Evolutionary conservation across 2,329 filamentous ascomycete species (phyloP).

Genomic region (Claviceps monticola): DNA sequence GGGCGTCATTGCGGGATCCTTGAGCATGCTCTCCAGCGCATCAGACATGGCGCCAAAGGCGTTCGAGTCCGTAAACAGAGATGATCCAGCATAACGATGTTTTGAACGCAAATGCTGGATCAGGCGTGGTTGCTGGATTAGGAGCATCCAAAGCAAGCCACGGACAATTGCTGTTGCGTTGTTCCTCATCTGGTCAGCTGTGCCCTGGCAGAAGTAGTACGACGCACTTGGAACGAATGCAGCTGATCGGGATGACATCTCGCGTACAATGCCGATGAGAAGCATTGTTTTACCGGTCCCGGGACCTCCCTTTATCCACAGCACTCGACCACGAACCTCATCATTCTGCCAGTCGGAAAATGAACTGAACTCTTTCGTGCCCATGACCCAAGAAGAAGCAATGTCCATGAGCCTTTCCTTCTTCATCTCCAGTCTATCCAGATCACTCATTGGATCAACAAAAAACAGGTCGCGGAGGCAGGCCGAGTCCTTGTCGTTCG

Average conservation of each 20-base stretch:
- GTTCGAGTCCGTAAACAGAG: slow-evolving; percentile 25
- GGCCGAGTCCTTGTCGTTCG: slow-evolving; percentile 7
- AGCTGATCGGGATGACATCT: slow-evolving; percentile 9
- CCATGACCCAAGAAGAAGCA: slow-evolving; percentile 8
- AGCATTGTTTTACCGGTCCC: slow-evolving; percentile 26
- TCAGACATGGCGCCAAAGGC: slow-evolving; percentile 18
- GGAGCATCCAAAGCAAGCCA: slow-evolving; percentile 26
- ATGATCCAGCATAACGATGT: slow-evolving; percentile 18
- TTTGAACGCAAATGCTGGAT: slow-evolving; percentile 21
- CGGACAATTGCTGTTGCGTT: slow-evolving; percentile 22
- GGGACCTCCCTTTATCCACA: slow-evolving; percentile 22
- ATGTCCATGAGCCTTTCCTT: slow-evolving; percentile 7
- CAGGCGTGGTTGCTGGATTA: slow-evolving; percentile 15
- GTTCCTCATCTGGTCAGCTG: slow-evolving; percentile 16
- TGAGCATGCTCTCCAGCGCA: slow-evolving; percentile 27
- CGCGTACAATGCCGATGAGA: slow-evolving; percentile 16
- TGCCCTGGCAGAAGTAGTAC: slow-evolving; percentile 29
- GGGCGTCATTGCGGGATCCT: slow-evolving; percentile 18
- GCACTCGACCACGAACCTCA: slow-evolving; percentile 10
- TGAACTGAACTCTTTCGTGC: slow-evolving; percentile 4
- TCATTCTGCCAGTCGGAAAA: slow-evolving; percentile 17
- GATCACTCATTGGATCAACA: slow-evolving; percentile 7
- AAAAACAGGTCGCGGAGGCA: slow-evolving; percentile 8
- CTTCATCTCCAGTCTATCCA: slow-evolving; percentile 7
- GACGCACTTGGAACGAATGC: slow-evolving; percentile 6